Evolutionary conservation across 1,284 basidiomycete genomes (phyloP).

Genomic region (Puccinia triticina): DNA sequence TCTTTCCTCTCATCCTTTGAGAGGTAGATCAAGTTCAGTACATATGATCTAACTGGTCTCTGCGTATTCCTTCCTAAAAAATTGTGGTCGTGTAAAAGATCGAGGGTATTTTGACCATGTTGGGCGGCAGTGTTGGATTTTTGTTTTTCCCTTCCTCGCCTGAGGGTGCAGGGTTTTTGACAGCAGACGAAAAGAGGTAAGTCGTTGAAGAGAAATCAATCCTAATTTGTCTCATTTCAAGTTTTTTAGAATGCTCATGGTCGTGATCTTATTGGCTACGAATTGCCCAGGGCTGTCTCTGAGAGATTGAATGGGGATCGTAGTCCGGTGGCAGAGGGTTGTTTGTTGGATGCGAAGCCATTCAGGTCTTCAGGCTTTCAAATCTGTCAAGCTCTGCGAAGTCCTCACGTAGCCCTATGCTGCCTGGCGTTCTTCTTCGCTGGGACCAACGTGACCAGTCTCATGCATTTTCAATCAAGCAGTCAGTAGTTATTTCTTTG

Average conservation of each 20-base stretch:
- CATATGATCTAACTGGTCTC: no score
- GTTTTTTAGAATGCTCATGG: not conserved
- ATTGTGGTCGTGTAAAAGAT: not conserved
- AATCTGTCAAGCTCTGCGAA: not conserved
- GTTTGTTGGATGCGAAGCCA: not conserved
- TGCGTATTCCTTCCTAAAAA: no score
- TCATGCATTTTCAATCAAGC: not conserved
- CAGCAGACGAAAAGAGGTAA: not conserved
- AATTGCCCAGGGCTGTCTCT: not conserved
- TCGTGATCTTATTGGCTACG: not conserved
- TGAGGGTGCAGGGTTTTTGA: slow-evolving; percentile 1
- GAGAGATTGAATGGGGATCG: not conserved
- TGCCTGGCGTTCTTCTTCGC: slow-evolving; percentile 12
- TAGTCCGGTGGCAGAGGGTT: not conserved
- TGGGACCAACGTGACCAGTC: not conserved
- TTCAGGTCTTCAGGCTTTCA: slow-evolving; percentile 16
- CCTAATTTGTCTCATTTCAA: not conserved
- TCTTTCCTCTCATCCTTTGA: no score
- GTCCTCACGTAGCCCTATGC: not conserved
- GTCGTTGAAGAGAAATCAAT: not conserved
- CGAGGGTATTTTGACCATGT: not conserved
- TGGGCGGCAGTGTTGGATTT: not conserved
- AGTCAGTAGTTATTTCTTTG: not conserved
- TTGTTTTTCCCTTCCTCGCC: not conserved
- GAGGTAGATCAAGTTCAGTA: no score